These are phyloP conservation scores for Diddensiella santjacobensis DNA, from an alignment of 805 yeast genomes.

Conservation along the genomic window DNA sequence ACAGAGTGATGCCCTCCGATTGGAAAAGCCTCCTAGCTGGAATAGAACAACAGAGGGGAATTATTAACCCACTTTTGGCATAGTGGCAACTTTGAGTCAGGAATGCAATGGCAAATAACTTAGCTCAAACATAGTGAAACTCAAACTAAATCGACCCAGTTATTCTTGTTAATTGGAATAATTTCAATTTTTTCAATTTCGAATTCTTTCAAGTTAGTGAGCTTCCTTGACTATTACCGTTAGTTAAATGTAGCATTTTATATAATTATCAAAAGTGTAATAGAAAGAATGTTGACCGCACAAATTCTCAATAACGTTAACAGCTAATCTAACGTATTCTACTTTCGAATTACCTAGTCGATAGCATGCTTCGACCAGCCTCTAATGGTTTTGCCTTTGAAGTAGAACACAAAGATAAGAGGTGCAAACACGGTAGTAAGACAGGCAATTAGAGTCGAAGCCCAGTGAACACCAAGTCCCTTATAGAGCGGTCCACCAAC, in stretches of 20 bases:
- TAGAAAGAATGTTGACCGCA: too few relatives aligned
- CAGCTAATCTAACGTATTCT: background rate
- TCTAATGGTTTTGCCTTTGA: background rate
- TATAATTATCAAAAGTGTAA: too few relatives aligned
- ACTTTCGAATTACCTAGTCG: background rate
- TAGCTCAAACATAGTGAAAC: too few relatives aligned
- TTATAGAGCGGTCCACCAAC: conserved; percentile 81
- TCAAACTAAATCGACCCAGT: too few relatives aligned
- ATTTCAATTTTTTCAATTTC: too few relatives aligned
- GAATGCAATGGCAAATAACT: too few relatives aligned
- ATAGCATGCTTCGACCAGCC: background rate
- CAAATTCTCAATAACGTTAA: background rate
- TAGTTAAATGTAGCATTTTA: too few relatives aligned
- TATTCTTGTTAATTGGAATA: too few relatives aligned
- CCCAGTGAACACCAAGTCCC: conserved; percentile 66
- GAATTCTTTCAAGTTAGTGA: too few relatives aligned
- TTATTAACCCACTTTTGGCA: too few relatives aligned
- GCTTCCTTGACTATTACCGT: too few relatives aligned
- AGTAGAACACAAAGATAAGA: background rate
- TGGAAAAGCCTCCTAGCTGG: conserved; percentile 3
- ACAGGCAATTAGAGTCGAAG: background rate
- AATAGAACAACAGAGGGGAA: conserved; percentile 1
- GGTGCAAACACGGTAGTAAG: background rate
- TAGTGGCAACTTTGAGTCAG: too few relatives aligned
- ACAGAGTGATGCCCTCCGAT: background rate